Evolutionary conservation across 352 stramenopile species (phyloP).

Genomic region (Phytophthora palmivora): DNA sequence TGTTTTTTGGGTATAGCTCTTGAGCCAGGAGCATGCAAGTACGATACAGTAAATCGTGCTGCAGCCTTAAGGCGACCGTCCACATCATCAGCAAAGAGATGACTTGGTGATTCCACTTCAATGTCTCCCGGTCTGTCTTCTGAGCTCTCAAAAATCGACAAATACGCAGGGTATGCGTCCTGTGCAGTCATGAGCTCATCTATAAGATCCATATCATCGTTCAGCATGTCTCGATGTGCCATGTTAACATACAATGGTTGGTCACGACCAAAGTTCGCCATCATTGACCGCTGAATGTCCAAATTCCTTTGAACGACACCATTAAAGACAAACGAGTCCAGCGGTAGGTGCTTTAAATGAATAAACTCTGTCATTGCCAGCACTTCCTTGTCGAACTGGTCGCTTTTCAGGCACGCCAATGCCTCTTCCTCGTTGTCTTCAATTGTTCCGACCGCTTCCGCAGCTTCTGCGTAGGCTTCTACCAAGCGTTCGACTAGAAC

Average conservation of each 20-base stretch:
- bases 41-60: conserved; percentile 53
- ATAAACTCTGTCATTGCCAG: conserved; percentile 83
- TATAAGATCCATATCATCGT: conserved; percentile 73
- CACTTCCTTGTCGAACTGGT: conserved; percentile 63
- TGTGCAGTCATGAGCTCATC: conserved; percentile 68
- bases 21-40: conserved; percentile 63
- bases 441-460: conserved; percentile 38
- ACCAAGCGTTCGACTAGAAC: conserved; percentile 62
- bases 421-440: conserved; percentile 58
- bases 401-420: conserved; percentile 45
- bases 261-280: conserved; percentile 81
- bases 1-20: conserved; percentile 71
- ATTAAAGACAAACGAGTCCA: conserved; percentile 87
- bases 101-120: conserved; percentile 31
- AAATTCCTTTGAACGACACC: conserved; percentile 77
- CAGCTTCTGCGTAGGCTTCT: conserved; percentile 68
- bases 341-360: conserved; percentile 78
- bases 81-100: conserved; percentile 71
- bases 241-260: conserved; percentile 80
- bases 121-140: conserved; percentile 26
- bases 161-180: conserved; percentile 70
- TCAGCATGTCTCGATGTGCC: conserved; percentile 57
- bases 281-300: conserved; percentile 77
- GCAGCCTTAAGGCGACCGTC: conserved; percentile 64
- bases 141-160: conserved; percentile 62